Evolutionary conservation across 768 basidiomycete genomes (phyloP).

Genomic region (Mycena latifolia): DNA sequence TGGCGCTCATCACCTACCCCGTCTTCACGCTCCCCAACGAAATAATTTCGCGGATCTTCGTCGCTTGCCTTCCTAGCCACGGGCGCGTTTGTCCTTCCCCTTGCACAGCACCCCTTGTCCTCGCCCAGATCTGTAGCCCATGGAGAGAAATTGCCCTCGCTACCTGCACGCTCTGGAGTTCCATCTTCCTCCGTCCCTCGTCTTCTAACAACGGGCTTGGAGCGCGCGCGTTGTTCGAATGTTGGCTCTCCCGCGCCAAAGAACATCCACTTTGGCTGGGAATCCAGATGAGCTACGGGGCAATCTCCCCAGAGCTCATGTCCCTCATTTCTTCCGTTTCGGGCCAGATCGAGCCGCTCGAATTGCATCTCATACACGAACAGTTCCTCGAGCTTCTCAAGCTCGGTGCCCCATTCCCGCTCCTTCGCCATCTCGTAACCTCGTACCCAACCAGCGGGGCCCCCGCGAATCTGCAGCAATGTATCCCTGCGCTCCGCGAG

Average conservation of each 20-base stretch:
- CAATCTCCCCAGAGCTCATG: not conserved
- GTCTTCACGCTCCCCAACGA: slow-evolving; percentile 14
- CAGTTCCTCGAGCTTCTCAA: no score
- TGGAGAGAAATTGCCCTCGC: slow-evolving; percentile 2
- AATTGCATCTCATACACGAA: no score
- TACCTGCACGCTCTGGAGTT: slow-evolving; percentile 10
- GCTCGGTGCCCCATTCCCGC: not conserved
- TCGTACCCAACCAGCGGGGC: not conserved
- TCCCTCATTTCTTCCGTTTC: not conserved
- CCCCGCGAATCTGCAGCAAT: not conserved
- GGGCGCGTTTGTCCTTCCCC: not conserved
- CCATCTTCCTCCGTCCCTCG: not conserved
- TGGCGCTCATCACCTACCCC: not conserved
- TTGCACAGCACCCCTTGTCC: not conserved
- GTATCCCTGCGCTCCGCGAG: not conserved
- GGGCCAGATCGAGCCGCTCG: not conserved
- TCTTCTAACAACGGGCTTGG: not conserved
- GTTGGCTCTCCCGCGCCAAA: slow-evolving; percentile 1
- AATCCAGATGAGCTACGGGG: not conserved
- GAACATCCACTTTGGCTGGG: not conserved
- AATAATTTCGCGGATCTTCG: slow-evolving; percentile 13
- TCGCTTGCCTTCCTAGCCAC: slow-evolving; percentile 4
- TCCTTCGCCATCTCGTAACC: not conserved
- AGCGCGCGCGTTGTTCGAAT: not conserved
- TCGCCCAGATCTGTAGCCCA: slow-evolving; percentile 11